Evolutionary conservation across 148 eudicot species (phyloP), one percentile per base, ranked within the genome.

Genomic region (Rhododendron griersonianum): DNA sequence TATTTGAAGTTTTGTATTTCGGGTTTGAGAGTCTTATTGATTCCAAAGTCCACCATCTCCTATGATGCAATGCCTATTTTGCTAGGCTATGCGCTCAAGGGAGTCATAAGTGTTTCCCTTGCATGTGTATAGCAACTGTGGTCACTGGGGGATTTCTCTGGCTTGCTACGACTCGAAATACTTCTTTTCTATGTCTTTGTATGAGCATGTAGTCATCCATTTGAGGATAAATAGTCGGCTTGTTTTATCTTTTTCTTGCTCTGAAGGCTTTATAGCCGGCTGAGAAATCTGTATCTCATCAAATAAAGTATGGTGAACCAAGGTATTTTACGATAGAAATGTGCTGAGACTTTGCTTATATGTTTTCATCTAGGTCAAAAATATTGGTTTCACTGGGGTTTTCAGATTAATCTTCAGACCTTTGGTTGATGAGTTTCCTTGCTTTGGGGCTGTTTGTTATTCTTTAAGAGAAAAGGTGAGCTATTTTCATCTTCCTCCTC

Each of bases 381-480:
- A 96, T 85, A 88, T 96, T 47, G 94, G 91, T 41, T 96, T 96
- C 75, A 96, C 98, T 5, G 98, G 98, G 77, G 87, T 96, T 59
- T 96, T 96, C 91, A 93, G 98, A 86, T 74, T 96, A 69, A 91
- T 95, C 73, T 94, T 96, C 85, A 96, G 92, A 84, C 98, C 98
- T 45, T 91, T 96, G 16, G 95, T 95, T 80, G 90, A 93, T 75
- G 94, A 93, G 84, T 84, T 96, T 81, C 98, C 98, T 74, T 95
- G 98, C 82, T 96, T 96, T 85, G 95, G 95, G 53, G 98, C 98
- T 85, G 51, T 96, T 81, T 89, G 88, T 75, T 96, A 85, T 89
- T 96, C 98, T 21, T 87, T 95, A 83, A 93, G 94, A 87, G 89
- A 96, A 81, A 93, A 96, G 93, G 98, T 96, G 48, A 75, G 86